phyloP scores from a whole-genome alignment of 2,329 filamentous ascomycete species.

The Curvularia sp. region DNA sequence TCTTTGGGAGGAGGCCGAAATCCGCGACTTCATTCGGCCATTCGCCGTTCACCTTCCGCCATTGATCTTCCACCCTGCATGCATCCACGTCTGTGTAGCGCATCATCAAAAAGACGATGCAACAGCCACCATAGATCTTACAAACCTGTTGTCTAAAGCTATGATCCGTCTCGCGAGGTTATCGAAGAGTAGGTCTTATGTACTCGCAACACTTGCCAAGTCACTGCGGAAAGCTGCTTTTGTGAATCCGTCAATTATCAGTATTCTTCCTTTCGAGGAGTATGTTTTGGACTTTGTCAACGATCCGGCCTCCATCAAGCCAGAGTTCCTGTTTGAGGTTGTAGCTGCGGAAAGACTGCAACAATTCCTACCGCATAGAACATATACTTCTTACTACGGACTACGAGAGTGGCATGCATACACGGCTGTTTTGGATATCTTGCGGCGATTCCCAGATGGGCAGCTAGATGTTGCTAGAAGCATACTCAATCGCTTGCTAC shows the following conservation, averaged over 20 bases:
- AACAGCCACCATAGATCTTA: constrained; percentile 13
- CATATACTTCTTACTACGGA: constrained; percentile 56
- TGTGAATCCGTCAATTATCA: constrained; percentile 35
- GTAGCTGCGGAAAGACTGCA: constrained; percentile 47
- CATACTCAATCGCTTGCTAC: constrained; percentile 48
- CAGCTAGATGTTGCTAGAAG: constrained; percentile 33
- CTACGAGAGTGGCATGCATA: constrained; percentile 54
- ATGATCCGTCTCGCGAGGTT: constrained; percentile 39
- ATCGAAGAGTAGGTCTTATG: constrained; percentile 46
- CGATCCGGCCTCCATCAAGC: constrained; percentile 51
- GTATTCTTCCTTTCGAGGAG: constrained; percentile 49
- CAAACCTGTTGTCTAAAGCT: constrained; percentile 32
- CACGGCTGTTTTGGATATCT: constrained; percentile 56
- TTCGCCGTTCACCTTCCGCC: constrained; percentile 49
- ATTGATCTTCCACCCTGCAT: constrained; percentile 48
- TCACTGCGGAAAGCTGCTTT: constrained; percentile 45
- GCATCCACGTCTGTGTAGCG: constrained; percentile 31
- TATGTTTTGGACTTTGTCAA: constrained; percentile 52
- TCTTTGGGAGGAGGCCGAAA: constrained; percentile 59
- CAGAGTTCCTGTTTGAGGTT: constrained; percentile 57
- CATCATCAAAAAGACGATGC: not conserved
- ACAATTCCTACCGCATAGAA: constrained; percentile 39
- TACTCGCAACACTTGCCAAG: constrained; percentile 40
- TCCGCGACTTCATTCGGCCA: constrained; percentile 56
- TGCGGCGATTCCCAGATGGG: constrained; percentile 49